These are phyloP conservation scores for Hypsizygus ulmarius DNA, from an alignment of 1,284 basidiomycete genomes.

Conservation along the genomic window DNA sequence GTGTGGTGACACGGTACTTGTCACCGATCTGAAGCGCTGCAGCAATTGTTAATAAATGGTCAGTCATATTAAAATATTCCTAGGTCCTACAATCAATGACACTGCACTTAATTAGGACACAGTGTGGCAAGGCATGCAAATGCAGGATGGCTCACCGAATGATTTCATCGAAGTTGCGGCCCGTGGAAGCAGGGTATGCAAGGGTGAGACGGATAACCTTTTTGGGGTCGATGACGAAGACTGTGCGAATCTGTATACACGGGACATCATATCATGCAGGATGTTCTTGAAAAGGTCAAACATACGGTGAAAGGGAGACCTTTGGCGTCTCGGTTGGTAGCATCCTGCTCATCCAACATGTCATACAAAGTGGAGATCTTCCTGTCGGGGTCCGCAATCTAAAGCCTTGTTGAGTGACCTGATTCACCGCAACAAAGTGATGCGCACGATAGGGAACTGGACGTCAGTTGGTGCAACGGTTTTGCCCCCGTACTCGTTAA, in stretches of 20 bases:
- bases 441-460: conserved; percentile 85
- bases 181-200: conserved; percentile 87
- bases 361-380: conserved; percentile 85
- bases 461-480: conserved; percentile 65
- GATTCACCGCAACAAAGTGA: conserved; percentile 1
- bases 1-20: conserved; percentile 83
- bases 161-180: conserved; percentile 86
- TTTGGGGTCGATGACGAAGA: conserved; percentile 92
- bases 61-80: background rate
- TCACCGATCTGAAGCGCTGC: conserved; percentile 88
- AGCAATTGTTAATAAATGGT: conserved; percentile 10
- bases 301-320: conserved; percentile 80
- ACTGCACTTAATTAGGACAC: conserved; percentile 21
- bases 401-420: conserved; percentile 1
- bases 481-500: conserved; percentile 76
- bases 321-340: conserved; percentile 92
- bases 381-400: conserved; percentile 92
- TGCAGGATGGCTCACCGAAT: conserved; percentile 53
- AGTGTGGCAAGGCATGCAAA: background rate
- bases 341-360: conserved; percentile 95
- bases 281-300: conserved; percentile 3
- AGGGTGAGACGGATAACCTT: conserved; percentile 88
- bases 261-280: background rate
- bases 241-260: conserved; percentile 78
- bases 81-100: conserved; percentile 41